phyloP scores from a whole-genome alignment of 2,329 filamentous ascomycete genomes.

The Ophiosphaerella korrae region DNA sequence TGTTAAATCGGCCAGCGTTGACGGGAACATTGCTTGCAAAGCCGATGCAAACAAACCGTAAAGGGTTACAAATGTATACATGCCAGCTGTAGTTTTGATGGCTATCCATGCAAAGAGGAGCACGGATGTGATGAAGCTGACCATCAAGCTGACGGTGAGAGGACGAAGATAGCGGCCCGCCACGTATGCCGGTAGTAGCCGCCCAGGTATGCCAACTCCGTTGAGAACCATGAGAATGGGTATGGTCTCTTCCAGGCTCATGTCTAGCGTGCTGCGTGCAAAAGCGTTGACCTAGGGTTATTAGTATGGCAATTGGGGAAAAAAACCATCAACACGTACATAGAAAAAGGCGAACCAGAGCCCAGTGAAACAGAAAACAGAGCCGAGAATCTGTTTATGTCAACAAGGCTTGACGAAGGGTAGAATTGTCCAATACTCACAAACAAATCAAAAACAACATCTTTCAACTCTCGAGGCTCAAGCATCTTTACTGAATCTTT shows the following conservation, averaged over 20 bases:
- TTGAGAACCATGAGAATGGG: conserved; percentile 54
- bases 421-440: conserved; percentile 12
- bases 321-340: conserved; percentile 11
- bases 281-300: conserved; percentile 29
- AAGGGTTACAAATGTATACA: conserved; percentile 51
- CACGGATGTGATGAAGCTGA: conserved; percentile 46
- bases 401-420: conserved; percentile 34
- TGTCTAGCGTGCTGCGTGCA: conserved; percentile 59
- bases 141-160: conserved; percentile 49
- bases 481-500: conserved; percentile 20
- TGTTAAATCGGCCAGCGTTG: conserved; percentile 51
- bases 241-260: conserved; percentile 36
- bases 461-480: conserved; percentile 21
- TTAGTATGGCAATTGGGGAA: neutral
- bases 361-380: conserved; percentile 31
- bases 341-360: conserved; percentile 51
- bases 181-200: conserved; percentile 55
- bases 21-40: conserved; percentile 52
- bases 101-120: conserved; percentile 53
- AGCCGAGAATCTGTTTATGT: conserved; percentile 39
- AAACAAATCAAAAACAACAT: conserved; percentile 22
- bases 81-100: conserved; percentile 43
- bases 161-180: conserved; percentile 50
- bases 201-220: conserved; percentile 56
- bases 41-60: conserved; percentile 57